Percentiles rank a stretch among this genome's conserved stretches.
Conservation (phyloP, 495 filamentous ascomycete genomes). For the Pseudevernia furfuracea region DNA sequence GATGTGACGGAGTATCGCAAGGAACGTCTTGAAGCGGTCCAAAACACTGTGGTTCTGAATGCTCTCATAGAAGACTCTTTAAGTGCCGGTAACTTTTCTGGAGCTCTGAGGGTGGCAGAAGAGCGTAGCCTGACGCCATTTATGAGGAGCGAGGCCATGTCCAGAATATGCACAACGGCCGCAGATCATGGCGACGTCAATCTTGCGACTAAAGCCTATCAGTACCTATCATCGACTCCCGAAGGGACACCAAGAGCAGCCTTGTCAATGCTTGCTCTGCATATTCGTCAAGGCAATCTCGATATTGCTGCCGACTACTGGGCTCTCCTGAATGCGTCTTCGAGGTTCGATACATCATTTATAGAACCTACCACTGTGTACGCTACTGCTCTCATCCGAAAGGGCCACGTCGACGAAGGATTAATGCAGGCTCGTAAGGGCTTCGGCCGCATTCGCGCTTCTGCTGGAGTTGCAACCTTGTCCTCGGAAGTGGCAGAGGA, state of each 20-base stretch:
- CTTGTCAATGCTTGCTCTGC: conserved; percentile 78
- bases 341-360: conserved; percentile 51
- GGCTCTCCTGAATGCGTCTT: conserved; percentile 51
- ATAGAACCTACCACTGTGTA: conserved; percentile 85
- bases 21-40: conserved; percentile 47
- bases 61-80: conserved; percentile 70
- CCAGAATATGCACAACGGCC: conserved; percentile 54
- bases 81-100: conserved; percentile 51
- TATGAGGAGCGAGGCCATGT: conserved; percentile 47
- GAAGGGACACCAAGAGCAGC: conserved; percentile 53
- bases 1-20: conserved; percentile 48
- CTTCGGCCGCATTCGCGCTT: conserved; percentile 66
- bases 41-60: conserved; percentile 59
- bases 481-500: conserved; percentile 58
- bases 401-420: conserved; percentile 68
- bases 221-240: conserved; percentile 43
- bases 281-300: conserved; percentile 71
- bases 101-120: conserved; percentile 61
- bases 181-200: conserved; percentile 71
- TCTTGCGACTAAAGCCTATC: conserved; percentile 61
- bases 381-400: conserved; percentile 70
- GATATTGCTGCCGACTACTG: conserved; percentile 68
- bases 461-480: conserved; percentile 28
- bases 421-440: conserved; percentile 69
- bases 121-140: conserved; percentile 39